Conservation (phyloP, 2,329 filamentous ascomycete species). For the Aspergillus fumigatus region DNA sequence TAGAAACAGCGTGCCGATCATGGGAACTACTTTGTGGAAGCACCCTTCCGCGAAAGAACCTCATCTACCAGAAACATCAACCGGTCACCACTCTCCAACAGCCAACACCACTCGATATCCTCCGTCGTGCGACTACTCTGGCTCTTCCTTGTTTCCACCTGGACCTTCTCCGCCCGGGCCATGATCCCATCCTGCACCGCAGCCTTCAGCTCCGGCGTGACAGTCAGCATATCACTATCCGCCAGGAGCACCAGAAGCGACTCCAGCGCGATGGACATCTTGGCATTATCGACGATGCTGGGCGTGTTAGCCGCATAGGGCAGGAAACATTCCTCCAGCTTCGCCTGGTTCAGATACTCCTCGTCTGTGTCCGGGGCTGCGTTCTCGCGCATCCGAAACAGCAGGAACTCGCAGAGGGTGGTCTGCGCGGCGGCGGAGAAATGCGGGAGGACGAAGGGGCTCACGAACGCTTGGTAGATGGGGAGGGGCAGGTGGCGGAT, state of each 20-base stretch:
- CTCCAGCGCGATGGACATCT: constrained; percentile 66
- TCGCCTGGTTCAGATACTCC: constrained; percentile 44
- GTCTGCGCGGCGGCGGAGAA: constrained; percentile 40
- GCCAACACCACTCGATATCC: constrained; percentile 34
- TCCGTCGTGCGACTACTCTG: constrained; percentile 33
- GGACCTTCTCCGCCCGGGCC: constrained; percentile 45
- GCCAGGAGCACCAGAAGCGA: constrained; percentile 54
- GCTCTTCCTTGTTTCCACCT: constrained; percentile 43
- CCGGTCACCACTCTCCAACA: constrained; percentile 40
- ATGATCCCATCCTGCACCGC: constrained; percentile 52
- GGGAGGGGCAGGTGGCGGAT: constrained; percentile 43
- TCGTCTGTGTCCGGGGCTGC: constrained; percentile 36
- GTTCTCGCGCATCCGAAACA: constrained; percentile 47
- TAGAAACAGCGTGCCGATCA: neutral
- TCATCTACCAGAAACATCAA: constrained; percentile 35
- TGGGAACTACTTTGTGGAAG: neutral
- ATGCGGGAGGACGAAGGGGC: constrained; percentile 40
- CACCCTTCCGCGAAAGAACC: constrained; percentile 11
- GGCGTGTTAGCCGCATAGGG: constrained; percentile 60
- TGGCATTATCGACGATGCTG: constrained; percentile 64
- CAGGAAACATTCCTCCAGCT: constrained; percentile 59
- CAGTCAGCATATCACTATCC: constrained; percentile 27
- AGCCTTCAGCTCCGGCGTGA: constrained; percentile 35
- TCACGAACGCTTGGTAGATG: constrained; percentile 44
- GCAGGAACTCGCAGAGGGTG: constrained; percentile 51